Base-by-base conservation (phyloP, 148 eudicot genomes). In the Suaeda aralocaspica region DNA sequence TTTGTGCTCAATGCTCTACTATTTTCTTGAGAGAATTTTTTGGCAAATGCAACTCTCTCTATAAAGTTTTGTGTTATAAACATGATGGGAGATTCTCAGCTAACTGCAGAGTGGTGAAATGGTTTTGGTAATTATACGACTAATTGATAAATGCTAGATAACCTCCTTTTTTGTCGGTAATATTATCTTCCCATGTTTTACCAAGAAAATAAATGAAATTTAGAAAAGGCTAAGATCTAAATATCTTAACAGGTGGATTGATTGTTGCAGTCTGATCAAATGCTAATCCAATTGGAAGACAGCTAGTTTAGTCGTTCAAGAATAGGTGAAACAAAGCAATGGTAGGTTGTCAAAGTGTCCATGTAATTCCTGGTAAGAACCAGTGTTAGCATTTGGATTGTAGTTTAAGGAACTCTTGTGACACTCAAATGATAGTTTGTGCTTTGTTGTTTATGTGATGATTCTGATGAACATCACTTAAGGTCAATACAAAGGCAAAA, bases 251-350 rank as follows among this genome's bases (percentile, higher is more conserved):
- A 34, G 66, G 52, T 62, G 59, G 61, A 29, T 73, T 73, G 28
- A 51, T 53, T 73, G 76, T 51, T 64, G 76, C 56, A 65, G 26
- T 55, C 70, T 64, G 58, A 50, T 52, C 55, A 49, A 71, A n/a
- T 61, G 67, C 63, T 66, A 55, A 63, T 34, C 39, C 64, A 53
- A 49, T 57, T 65, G 76, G 63, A 53, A 28, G 63, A 49, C 63
- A 52, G 46, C 22, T 62, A 62, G 66, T 72, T 24, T 66, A 66
- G 60, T 25, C 50, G 34, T 25, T 51, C 50, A 30, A 65, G 64
- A 59, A 39, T 24, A 30, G 64, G 46, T 73, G 33, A 52, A 63
- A 15, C 46, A 55, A 42, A 73, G 22, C 41, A 26, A 41, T 59
- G 49, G 36, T 67, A 58, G 77, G 46, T 59, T 33, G 14, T 57